Conservation (phyloP, 192 early-diverging fungal genomes). For the Obelidium mucronatum region DNA sequence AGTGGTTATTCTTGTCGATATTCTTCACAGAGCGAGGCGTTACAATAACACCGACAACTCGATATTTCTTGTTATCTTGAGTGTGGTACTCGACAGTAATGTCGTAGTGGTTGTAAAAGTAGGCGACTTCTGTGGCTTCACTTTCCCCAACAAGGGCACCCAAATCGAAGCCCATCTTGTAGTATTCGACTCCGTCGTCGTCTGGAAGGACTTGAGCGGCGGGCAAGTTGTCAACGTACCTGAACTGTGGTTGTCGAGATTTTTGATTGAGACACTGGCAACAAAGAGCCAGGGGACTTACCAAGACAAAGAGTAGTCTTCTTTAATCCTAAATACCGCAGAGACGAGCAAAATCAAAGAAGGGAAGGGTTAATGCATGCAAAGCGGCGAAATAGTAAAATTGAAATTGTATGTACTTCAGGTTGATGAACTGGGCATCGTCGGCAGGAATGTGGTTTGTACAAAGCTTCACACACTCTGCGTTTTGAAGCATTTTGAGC, state of each 20-base stretch:
- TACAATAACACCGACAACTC: constrained; percentile 91
- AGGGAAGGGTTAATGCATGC: not conserved
- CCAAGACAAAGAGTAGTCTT: constrained; percentile 59
- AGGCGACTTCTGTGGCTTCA: constrained; percentile 33
- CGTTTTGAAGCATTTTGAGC: constrained; percentile 66
- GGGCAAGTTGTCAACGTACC: constrained; percentile 90
- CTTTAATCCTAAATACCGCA: constrained; percentile 61
- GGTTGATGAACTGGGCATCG: constrained; percentile 87
- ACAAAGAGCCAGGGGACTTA: not conserved
- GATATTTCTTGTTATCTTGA: constrained; percentile 61
- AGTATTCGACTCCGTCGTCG: constrained; percentile 68
- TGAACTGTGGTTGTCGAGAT: not conserved
- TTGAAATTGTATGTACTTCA: constrained; percentile 43
- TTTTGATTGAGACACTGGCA: not conserved
- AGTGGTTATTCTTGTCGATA: constrained; percentile 31
- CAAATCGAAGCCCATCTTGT: constrained; percentile 83
- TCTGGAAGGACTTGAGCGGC: constrained; percentile 63
- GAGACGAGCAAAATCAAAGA: not conserved
- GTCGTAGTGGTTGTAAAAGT: constrained; percentile 88
- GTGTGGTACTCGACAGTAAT: constrained; percentile 86
- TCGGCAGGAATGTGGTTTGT: constrained; percentile 60
- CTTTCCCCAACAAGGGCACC: constrained; percentile 51
- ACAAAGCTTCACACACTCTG: constrained; percentile 72
- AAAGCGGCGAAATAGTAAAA: not conserved
- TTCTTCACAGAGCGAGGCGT: constrained; percentile 67